Base-by-base conservation (phyloP, 352 stramenopile genomes). In the Globisporangium parvum region DNA sequence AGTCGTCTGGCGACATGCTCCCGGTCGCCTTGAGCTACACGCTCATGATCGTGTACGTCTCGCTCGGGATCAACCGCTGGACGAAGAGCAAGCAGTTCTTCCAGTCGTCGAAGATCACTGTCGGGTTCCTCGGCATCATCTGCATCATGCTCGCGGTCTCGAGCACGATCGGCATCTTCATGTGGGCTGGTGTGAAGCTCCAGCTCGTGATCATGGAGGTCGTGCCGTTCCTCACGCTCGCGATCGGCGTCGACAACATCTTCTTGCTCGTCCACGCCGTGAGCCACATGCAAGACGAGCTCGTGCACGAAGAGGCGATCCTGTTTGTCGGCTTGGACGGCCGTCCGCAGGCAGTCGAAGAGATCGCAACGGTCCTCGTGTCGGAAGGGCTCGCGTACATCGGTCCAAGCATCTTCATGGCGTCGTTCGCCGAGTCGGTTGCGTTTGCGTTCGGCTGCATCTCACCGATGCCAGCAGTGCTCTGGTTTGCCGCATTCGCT, bases 191-290 rank as follows among this genome's bases (percentile, higher is more conserved):
- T 9, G 59, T 70, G 6, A 84, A 83, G 59, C 62, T 89, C 0
- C 77, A 92, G 51, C 64, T 89, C 31, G 75, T 90, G 26, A 88
- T 85, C 40, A 70, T 92, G 46, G 73, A 85, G 20, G 67, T 86
- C 14, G 45, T 88, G 35, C 82, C 82, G 35, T 69, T 89, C 54
- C 56, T 90, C 42, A 75, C 73, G 31, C 62, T 92, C 0, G 79
- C 73, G 1, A 87, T 92, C 41, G 75, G 77, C n/a, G 72, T 85
- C 10, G 76, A 82, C 31, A 86, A 88, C 42, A 78, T 90, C 35
- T 89, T 89, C 52, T 58, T 86, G 18, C 66, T 92, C 40, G 67
- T 90, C 9, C 64, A 87, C 54, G 71, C 79, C 23, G 46, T 88
- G 8, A 68, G 69, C 15, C 44, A 75, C 31, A 82, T 77, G 52